phyloP scores from a whole-genome alignment of 495 filamentous ascomycete genomes.

The Geopyxis carbonaria region DNA sequence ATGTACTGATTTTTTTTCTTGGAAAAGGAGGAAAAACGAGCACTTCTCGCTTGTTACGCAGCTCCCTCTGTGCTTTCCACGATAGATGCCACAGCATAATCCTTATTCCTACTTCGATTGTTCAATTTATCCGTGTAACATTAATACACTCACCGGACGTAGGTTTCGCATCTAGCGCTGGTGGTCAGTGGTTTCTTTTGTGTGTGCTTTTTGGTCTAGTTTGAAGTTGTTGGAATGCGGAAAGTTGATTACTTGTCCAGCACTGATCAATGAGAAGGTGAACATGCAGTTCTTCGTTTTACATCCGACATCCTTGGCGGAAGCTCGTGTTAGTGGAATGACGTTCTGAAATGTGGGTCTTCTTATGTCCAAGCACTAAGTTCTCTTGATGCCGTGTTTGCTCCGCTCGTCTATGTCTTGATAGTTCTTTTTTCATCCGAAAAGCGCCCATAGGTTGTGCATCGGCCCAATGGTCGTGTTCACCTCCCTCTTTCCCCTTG shows the following conservation, averaged over 20 bases:
- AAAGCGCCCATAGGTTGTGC: too few relatives aligned
- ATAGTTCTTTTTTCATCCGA: too few relatives aligned
- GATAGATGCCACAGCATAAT: neutral
- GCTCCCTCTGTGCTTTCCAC: neutral
- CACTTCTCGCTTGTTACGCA: neutral
- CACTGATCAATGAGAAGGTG: neutral
- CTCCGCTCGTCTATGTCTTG: too few relatives aligned
- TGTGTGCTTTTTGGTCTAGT: neutral
- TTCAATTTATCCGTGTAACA: neutral
- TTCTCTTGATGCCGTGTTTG: too few relatives aligned
- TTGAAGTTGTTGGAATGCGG: neutral
- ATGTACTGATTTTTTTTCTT: slow-evolving; percentile 3
- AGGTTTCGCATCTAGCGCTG: neutral
- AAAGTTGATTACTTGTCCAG: neutral
- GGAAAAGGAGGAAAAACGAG: slow-evolving; percentile 5
- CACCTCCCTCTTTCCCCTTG: too few relatives aligned
- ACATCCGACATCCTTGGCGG: neutral
- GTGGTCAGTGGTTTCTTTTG: slow-evolving; percentile 6
- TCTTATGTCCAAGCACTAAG: neutral
- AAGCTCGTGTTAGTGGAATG: too few relatives aligned
- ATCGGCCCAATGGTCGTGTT: too few relatives aligned
- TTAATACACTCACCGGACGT: too few relatives aligned
- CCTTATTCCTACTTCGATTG: neutral
- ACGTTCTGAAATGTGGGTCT: neutral
- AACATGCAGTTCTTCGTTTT: neutral